Conservation (phyloP, 371 early-diverging fungal genomes). For the Choanephora cucurbitarum region DNA sequence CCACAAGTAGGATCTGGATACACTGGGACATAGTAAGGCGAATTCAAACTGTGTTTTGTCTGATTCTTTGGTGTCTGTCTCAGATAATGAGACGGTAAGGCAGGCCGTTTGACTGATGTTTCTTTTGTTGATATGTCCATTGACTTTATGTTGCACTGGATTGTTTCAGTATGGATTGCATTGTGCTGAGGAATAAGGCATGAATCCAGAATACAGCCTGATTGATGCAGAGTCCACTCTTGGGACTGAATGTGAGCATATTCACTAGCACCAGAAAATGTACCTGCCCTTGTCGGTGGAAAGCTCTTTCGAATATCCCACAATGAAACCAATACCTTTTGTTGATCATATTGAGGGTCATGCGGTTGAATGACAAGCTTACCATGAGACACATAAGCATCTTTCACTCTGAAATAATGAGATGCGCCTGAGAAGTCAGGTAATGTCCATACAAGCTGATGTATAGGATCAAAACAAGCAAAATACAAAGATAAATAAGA, state of each 20-base stretch:
- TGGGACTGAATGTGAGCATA: conserved; percentile 12
- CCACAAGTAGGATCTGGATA: conserved; percentile 33
- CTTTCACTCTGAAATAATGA: conserved; percentile 46
- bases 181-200: conserved; percentile 19
- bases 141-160: not conserved
- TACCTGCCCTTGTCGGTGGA: conserved; percentile 29
- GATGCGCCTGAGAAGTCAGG: conserved; percentile 29
- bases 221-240: conserved; percentile 21
- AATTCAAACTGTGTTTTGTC: not conserved
- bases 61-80: conserved; percentile 11
- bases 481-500: conserved; percentile 34
- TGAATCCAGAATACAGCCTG: conserved; percentile 26
- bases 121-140: not conserved
- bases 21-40: conserved; percentile 7
- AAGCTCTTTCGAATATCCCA: conserved; percentile 38
- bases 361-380: conserved; percentile 35
- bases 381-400: conserved; percentile 53
- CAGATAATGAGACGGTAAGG: conserved; percentile 17
- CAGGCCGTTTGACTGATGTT: conserved; percentile 12
- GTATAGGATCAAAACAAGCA: conserved; percentile 23
- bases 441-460: conserved; percentile 36
- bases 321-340: conserved; percentile 22
- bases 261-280: conserved; percentile 39
- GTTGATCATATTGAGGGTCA: conserved; percentile 6
- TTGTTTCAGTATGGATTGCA: not conserved